Evolutionary conservation across 139 green algal genomes (phyloP).

Genomic region (Desmodesmus armatus): DNA sequence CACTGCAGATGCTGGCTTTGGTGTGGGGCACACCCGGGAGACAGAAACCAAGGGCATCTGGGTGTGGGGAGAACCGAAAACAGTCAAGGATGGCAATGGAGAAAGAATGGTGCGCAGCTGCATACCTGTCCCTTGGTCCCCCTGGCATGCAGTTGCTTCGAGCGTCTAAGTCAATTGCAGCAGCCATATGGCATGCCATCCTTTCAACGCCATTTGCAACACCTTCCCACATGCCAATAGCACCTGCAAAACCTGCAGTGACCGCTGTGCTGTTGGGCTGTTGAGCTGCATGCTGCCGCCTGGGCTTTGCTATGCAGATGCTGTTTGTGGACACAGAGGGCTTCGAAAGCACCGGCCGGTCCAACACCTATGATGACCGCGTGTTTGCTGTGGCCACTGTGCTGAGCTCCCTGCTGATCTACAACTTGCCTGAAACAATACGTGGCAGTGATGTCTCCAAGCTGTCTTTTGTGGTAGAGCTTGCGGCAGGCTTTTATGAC

Average conservation of each 20-base stretch:
- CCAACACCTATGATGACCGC: slow-evolving; percentile 93
- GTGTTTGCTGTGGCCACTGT: slow-evolving; percentile 93
- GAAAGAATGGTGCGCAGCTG: not conserved
- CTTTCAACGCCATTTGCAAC: no score
- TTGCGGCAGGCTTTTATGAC: slow-evolving; percentile 74
- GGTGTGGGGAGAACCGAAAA: slow-evolving; percentile 85
- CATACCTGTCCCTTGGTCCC: no score
- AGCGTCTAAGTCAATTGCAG: not conserved
- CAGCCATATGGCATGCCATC: not conserved
- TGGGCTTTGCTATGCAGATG: not conserved
- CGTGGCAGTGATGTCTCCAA: slow-evolving; percentile 85
- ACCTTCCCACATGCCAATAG: no score
- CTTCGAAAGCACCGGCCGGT: slow-evolving; percentile 92
- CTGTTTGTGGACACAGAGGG: slow-evolving; percentile 96
- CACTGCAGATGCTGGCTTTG: slow-evolving; percentile 87
- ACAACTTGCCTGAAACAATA: slow-evolving; percentile 94
- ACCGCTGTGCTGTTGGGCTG: no score
- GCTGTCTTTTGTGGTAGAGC: slow-evolving; percentile 93
- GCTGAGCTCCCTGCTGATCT: slow-evolving; percentile 81
- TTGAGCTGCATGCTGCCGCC: no score
- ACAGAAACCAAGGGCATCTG: slow-evolving; percentile 97
- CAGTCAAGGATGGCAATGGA: not conserved
- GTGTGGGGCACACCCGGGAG: slow-evolving; percentile 90
- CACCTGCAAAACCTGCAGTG: not conserved
- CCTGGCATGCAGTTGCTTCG: no score